phyloP scores from a whole-genome alignment of 257 asterid species.

The Solanum rostratum region DNA sequence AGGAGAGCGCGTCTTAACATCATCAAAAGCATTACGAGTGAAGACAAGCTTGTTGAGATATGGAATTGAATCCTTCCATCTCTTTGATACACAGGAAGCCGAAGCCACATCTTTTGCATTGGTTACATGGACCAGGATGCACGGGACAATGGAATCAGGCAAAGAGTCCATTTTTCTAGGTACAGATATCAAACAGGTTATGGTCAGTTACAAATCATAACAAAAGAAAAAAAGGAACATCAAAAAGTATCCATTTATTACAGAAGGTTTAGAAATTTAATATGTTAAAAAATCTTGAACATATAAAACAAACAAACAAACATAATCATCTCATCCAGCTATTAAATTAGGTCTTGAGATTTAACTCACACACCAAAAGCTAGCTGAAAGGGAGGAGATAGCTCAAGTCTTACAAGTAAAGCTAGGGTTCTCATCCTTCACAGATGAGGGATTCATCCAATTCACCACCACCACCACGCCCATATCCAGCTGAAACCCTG shows the following conservation, averaged over 20 bases:
- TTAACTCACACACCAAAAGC: background rate
- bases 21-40: conserved; percentile 69
- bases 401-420: background rate
- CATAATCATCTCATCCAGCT: background rate
- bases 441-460: background rate
- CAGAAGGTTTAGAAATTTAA: background rate
- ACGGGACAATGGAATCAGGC: conserved; percentile 73
- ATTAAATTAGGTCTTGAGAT: background rate
- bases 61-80: conserved; percentile 83
- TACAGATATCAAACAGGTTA: conserved; percentile 27
- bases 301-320: background rate
- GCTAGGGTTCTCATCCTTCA: background rate
- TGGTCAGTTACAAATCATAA: conserved; percentile 1
- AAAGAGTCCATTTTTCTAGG: conserved; percentile 67
- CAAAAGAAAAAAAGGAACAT: background rate
- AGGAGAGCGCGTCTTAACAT: conserved; percentile 36
- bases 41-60: conserved; percentile 54
- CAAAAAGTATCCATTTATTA: background rate
- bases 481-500: too few relatives aligned
- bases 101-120: conserved; percentile 86
- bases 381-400: background rate
- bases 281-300: background rate
- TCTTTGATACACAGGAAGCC: conserved; percentile 69
- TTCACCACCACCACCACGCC: background rate
- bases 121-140: conserved; percentile 47